phyloP scores from a whole-genome alignment of 257 asterid species.

The Thymus quinquecostatus region DNA sequence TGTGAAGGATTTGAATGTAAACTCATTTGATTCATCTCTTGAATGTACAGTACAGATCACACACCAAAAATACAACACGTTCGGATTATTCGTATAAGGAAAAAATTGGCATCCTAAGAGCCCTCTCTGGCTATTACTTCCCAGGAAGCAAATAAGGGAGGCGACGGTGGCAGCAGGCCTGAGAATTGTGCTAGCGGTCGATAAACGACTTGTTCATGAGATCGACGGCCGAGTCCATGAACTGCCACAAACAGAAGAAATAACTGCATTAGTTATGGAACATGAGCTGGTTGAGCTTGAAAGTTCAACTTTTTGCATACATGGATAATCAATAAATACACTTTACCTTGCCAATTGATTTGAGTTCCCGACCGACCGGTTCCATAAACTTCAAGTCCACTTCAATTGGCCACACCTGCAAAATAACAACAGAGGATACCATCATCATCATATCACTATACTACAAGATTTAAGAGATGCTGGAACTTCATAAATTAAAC shows the following conservation, averaged over 20 bases:
- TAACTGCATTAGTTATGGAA: not conserved
- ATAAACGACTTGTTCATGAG: constrained; percentile 65
- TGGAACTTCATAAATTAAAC: constrained; percentile 1
- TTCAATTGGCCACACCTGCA: constrained; percentile 95
- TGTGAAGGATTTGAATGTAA: not conserved
- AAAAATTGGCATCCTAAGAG: constrained; percentile 16
- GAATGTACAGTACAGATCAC: too few relatives aligned
- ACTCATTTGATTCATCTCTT: constrained; percentile 33
- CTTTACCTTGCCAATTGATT: constrained; percentile 73
- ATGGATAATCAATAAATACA: too few relatives aligned
- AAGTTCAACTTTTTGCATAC: too few relatives aligned
- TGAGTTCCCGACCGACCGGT: constrained; percentile 91
- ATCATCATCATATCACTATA: not conserved
- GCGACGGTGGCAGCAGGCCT: constrained; percentile 20
- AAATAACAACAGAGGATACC: constrained; percentile 1
- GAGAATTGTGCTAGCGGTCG: constrained; percentile 51
- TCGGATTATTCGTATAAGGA: not conserved
- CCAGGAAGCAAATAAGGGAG: too few relatives aligned
- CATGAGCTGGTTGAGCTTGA: not conserved
- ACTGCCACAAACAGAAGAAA: constrained; percentile 38
- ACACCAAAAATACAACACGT: constrained; percentile 26
- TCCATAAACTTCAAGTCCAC: constrained; percentile 86
- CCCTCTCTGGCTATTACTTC: constrained; percentile 10
- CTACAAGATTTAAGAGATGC: constrained; percentile 12
- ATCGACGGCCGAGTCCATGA: constrained; percentile 89